Conservation (phyloP, 1,139 yeast genomes). For the Candida buenavistaensis region DNA sequence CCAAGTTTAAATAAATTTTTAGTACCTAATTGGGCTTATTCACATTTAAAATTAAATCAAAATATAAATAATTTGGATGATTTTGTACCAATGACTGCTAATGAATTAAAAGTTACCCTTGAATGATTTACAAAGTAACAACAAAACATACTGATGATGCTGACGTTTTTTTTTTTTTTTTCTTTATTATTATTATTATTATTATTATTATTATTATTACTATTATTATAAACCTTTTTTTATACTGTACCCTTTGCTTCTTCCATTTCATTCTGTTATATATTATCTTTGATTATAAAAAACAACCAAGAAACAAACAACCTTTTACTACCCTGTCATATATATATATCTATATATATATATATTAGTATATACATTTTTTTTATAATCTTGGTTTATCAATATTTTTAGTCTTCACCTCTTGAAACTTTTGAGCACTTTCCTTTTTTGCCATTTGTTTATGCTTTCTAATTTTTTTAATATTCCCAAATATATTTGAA, state of each 20-base stretch:
- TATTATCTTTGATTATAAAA: background rate
- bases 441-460: conserved; percentile 6
- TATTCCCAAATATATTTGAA: conserved; percentile 30
- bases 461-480: conserved; percentile 16
- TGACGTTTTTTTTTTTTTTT: no score
- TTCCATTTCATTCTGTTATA: no score
- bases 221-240: background rate
- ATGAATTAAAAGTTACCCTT: conserved; percentile 37
- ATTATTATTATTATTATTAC: conserved; percentile 1
- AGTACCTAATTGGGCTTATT: conserved; percentile 42
- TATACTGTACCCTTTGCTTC: background rate
- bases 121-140: conserved; percentile 19
- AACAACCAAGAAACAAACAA: no score
- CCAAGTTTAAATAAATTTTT: conserved; percentile 35
- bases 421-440: conserved; percentile 5
- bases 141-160: conserved; percentile 1
- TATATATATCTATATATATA: conserved; percentile 1
- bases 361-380: background rate
- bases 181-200: background rate
- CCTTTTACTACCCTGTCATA: no score
- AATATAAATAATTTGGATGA: conserved; percentile 25
- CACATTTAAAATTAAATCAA: conserved; percentile 28
- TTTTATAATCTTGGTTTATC: conserved; percentile 33
- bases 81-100: conserved; percentile 36
- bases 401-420: conserved; percentile 20